A percentile compares a stretch with the other conserved stretches of the same genome.
Conservation (phyloP, 257 asterid genomes). For the Salvia hispanica region DNA sequence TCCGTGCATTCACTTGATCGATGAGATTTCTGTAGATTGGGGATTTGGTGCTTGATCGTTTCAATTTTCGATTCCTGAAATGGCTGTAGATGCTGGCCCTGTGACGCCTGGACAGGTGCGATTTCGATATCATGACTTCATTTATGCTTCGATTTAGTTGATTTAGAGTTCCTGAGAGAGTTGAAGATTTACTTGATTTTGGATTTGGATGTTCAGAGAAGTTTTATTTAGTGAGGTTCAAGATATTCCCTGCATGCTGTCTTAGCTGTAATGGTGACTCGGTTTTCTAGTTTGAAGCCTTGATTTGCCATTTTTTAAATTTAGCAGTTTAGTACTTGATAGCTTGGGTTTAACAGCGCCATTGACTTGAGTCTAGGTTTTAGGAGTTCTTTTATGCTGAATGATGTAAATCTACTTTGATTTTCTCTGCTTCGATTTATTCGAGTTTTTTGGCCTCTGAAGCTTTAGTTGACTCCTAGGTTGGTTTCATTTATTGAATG, state of each 20-base stretch:
- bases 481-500: slow-evolving; percentile 1
- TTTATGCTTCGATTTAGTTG: not conserved
- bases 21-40: slow-evolving; percentile 37
- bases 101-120: slow-evolving; percentile 73
- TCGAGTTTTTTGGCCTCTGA: not conserved
- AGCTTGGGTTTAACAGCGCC: slow-evolving; percentile 8
- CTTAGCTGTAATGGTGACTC: not conserved
- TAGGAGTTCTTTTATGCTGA: not conserved
- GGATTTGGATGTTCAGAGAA: not conserved
- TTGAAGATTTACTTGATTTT: slow-evolving; percentile 18
- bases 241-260: slow-evolving; percentile 20
- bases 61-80: slow-evolving; percentile 35
- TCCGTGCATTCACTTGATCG: slow-evolving; percentile 31
- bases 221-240: not conserved
- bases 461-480: not conserved
- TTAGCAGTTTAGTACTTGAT: not conserved
- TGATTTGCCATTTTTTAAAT: not conserved
- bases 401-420: slow-evolving; percentile 9
- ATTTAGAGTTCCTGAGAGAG: slow-evolving; percentile 13
- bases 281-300: not conserved
- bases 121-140: slow-evolving; percentile 16
- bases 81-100: slow-evolving; percentile 66
- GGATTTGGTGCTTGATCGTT: slow-evolving; percentile 28
- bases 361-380: slow-evolving; percentile 12
- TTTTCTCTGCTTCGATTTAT: not conserved